A percentile compares a stretch with the other conserved stretches of the same genome.
phyloP scores from a whole-genome alignment of 202 grass and related monocot species.

The Digitaria exilis region DNA sequence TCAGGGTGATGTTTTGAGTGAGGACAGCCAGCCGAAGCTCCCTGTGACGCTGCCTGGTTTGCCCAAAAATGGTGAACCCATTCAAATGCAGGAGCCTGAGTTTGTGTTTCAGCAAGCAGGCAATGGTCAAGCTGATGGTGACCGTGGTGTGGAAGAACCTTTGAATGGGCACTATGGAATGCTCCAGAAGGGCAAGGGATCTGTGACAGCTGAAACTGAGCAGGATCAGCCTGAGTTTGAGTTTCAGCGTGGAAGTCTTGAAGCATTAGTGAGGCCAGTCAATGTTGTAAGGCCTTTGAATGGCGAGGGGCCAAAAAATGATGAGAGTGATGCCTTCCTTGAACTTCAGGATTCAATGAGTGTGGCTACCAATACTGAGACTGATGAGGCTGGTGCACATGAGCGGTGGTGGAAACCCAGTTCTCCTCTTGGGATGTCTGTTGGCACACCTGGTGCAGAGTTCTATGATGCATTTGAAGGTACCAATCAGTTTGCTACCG shows the following conservation, averaged over 20 bases:
- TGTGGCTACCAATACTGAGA: constrained; percentile 55
- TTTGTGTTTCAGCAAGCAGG: constrained; percentile 15
- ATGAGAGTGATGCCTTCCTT: constrained; percentile 60
- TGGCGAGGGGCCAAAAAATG: constrained; percentile 31
- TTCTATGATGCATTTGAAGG: constrained; percentile 95
- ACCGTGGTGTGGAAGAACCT: constrained; percentile 16
- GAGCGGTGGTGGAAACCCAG: constrained; percentile 57
- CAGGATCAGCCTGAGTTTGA: constrained; percentile 37
- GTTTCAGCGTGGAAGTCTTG: constrained; percentile 37
- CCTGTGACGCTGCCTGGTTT: constrained; percentile 4
- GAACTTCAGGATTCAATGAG: constrained; percentile 70
- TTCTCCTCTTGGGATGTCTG: constrained; percentile 43
- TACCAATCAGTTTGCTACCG: constrained; percentile 36
- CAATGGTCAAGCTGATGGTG: constrained; percentile 30
- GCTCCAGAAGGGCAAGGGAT: constrained; percentile 37
- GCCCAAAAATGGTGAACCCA: constrained; percentile 21
- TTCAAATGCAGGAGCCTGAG: constrained; percentile 45
- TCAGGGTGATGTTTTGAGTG: constrained; percentile 40
- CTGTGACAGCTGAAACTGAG: constrained; percentile 30
- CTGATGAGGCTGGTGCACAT: constrained; percentile 55
- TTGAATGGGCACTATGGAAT: constrained; percentile 37
- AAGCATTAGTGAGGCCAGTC: constrained; percentile 31
- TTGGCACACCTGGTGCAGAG: constrained; percentile 62
- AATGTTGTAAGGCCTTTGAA: constrained; percentile 34
- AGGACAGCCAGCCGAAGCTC: background rate